phyloP scores from a whole-genome alignment of 192 early-diverging fungal genomes.

The Spizellomyces sp. region DNA sequence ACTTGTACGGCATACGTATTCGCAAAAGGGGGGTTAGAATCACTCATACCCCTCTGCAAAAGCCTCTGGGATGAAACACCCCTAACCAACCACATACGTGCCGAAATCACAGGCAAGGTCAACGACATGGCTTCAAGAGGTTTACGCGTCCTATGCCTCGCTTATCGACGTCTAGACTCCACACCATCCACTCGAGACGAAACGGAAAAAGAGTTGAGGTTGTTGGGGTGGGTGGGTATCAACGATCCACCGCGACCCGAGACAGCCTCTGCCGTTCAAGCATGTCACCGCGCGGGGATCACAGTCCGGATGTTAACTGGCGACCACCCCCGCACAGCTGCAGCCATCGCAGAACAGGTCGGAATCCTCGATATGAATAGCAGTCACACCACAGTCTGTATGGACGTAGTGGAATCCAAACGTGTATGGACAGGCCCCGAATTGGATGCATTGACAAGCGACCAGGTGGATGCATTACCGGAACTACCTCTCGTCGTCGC shows the following conservation, averaged over 20 bases:
- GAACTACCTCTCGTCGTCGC: constrained; percentile 47
- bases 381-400: background rate
- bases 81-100: background rate
- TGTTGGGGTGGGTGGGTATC: constrained; percentile 82
- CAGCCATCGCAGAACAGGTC: constrained; percentile 74
- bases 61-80: constrained; percentile 32
- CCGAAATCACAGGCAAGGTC: constrained; percentile 48
- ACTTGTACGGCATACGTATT: background rate
- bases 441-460: constrained; percentile 35
- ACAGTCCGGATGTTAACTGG: constrained; percentile 90
- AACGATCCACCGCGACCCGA: constrained; percentile 84
- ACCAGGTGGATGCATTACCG: constrained; percentile 39
- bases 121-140: constrained; percentile 59
- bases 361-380: constrained; percentile 57
- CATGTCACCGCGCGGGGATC: constrained; percentile 70
- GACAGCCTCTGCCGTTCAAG: constrained; percentile 62
- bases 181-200: constrained; percentile 37
- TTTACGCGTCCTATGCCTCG: constrained; percentile 71
- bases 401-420: constrained; percentile 1
- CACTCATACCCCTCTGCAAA: constrained; percentile 7
- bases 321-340: constrained; percentile 76
- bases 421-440: constrained; percentile 28
- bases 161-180: background rate
- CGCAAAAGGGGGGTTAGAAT: constrained; percentile 12
- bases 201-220: constrained; percentile 48